Percentiles rank a stretch among this genome's conserved stretches.
Conservation (phyloP, 345 rosid genomes). For the Populus pruinosa region DNA sequence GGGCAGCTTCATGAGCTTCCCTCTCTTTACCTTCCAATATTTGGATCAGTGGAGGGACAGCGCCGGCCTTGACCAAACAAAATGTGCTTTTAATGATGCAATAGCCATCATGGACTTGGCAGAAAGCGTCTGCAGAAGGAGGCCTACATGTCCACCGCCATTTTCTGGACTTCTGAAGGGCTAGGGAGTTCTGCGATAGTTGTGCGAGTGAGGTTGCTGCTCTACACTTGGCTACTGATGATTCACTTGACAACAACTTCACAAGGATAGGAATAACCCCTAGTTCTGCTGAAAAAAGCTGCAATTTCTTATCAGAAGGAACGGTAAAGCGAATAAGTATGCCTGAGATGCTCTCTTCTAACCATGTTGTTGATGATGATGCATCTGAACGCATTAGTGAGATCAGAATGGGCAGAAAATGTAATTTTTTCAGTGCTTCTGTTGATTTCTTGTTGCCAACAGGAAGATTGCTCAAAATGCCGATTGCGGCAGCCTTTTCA, state of each 20-base stretch:
- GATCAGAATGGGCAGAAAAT: constrained; percentile 46
- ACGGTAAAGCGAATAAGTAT: constrained; percentile 49
- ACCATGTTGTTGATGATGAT: constrained; percentile 17
- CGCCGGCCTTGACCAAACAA: constrained; percentile 63
- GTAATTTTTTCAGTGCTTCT: constrained; percentile 34
- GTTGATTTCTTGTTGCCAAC: constrained; percentile 45
- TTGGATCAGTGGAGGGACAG: constrained; percentile 42
- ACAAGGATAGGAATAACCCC: constrained; percentile 57
- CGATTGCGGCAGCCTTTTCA: constrained; percentile 57
- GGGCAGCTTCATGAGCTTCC: constrained; percentile 55
- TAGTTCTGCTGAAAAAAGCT: constrained; percentile 45
- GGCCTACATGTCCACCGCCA: constrained; percentile 44
- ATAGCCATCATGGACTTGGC: constrained; percentile 51
- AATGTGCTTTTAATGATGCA: constrained; percentile 50
- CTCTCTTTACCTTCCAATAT: constrained; percentile 43
- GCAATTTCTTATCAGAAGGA: constrained; percentile 60
- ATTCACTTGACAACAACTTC: constrained; percentile 43
- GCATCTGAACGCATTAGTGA: constrained; percentile 28
- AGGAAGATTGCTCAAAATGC: constrained; percentile 57
- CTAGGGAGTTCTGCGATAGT: constrained; percentile 51
- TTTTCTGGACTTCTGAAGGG: constrained; percentile 42
- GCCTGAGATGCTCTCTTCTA: constrained; percentile 47
- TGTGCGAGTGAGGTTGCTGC: constrained; percentile 66
- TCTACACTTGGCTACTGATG: constrained; percentile 39
- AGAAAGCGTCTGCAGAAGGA: constrained; percentile 37